Conservation (phyloP, 257 asterid species). For the Solanum peruvianum region DNA sequence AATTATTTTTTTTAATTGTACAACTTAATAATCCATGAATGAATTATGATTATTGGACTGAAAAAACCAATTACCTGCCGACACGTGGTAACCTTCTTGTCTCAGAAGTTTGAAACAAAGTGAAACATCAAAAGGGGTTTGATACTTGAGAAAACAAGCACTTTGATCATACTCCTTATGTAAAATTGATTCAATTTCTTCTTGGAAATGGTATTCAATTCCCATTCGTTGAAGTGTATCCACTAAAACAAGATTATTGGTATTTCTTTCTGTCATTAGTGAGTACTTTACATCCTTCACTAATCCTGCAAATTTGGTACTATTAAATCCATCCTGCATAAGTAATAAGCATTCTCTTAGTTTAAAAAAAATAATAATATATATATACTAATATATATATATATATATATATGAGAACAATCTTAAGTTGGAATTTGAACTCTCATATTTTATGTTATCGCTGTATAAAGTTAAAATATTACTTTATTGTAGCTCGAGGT, state of each 20-base stretch:
- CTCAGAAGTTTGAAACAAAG: slow-evolving; percentile 33
- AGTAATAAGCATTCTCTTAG: background rate
- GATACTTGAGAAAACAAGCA: background rate
- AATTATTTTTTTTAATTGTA: no score
- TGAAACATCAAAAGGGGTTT: slow-evolving; percentile 11
- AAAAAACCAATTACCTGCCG: slow-evolving; percentile 8
- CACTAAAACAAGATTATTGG: slow-evolving; percentile 8
- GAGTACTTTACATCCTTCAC: slow-evolving; percentile 3
- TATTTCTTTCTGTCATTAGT: background rate
- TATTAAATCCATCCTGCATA: slow-evolving; percentile 9
- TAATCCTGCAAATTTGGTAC: background rate
- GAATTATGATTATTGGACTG: no score
- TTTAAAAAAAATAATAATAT: no score
- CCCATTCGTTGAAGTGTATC: slow-evolving; percentile 33
- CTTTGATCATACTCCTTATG: background rate
- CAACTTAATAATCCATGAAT: no score
- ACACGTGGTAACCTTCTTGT: slow-evolving; percentile 27
- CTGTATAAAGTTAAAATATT: no score
- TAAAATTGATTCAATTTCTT: slow-evolving; percentile 16
- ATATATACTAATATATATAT: no score
- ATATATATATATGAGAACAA: no score
- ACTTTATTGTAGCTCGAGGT: no score
- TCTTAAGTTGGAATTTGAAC: no score
- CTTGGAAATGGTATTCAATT: slow-evolving; percentile 15
- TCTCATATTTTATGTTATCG: no score